Evolutionary conservation across 2,329 filamentous ascomycete species (phyloP).

Genomic region (Aspergillus awamori): DNA sequence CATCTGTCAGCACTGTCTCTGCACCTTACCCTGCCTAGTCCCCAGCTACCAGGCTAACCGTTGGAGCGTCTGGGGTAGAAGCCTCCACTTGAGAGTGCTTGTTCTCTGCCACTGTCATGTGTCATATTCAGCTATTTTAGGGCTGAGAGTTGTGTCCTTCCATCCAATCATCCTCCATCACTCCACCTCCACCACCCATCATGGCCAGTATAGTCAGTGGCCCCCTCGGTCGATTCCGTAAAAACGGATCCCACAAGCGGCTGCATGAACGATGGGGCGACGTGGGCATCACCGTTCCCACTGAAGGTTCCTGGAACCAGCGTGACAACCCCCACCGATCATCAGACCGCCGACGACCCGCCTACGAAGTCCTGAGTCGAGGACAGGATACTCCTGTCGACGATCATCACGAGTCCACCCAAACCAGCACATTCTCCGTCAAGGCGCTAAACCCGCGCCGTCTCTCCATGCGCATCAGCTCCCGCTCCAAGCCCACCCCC

Average conservation of each 20-base stretch:
- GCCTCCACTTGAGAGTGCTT: neutral
- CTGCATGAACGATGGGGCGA: constrained; percentile 46
- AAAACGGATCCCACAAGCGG: constrained; percentile 27
- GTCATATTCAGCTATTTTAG: neutral
- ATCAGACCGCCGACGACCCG: constrained; percentile 18
- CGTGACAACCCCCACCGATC: constrained; percentile 31
- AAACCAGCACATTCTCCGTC: constrained; percentile 26
- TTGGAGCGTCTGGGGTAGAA: neutral
- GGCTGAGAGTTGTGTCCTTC: neutral
- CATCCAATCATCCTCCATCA: neutral
- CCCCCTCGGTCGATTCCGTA: constrained; percentile 38
- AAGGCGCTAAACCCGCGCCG: constrained; percentile 29
- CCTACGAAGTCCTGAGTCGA: constrained; percentile 18
- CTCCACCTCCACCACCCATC: neutral
- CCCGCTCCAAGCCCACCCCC: constrained; percentile 21
- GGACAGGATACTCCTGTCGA: neutral
- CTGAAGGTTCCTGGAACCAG: constrained; percentile 44
- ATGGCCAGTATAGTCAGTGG: constrained; percentile 35
- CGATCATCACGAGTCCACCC: constrained; percentile 9
- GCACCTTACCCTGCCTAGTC: neutral
- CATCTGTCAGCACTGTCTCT: neutral
- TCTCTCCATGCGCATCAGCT: constrained; percentile 33
- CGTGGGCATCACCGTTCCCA: constrained; percentile 40
- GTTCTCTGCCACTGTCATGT: neutral
- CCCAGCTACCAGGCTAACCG: neutral